Conservation (phyloP, 2,329 filamentous ascomycete species). For the Aspergillus hiratsukae region DNA sequence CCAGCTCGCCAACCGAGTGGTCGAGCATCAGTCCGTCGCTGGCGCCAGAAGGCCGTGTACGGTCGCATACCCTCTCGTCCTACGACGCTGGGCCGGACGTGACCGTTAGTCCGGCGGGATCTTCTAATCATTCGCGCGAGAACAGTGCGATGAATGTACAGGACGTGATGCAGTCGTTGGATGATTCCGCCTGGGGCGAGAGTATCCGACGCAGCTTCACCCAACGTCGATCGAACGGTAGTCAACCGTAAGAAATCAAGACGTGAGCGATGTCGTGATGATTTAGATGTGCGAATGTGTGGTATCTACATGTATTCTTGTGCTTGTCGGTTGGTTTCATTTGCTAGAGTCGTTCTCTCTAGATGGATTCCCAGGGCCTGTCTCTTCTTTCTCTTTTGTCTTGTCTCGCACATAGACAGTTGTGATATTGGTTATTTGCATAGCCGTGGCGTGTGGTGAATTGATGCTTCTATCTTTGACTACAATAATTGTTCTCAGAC, state of each 20-base stretch:
- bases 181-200: conserved; percentile 88
- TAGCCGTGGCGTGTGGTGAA: neutral
- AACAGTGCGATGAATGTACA: conserved; percentile 68
- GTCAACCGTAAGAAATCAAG: conserved; percentile 10
- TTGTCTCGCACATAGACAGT: neutral
- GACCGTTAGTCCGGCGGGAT: conserved; percentile 10
- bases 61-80: conserved; percentile 23
- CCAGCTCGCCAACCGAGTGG: conserved; percentile 40
- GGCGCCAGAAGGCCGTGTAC: conserved; percentile 25
- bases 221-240: conserved; percentile 45
- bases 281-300: conserved; percentile 9
- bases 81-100: conserved; percentile 23
- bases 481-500: neutral
- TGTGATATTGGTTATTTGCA: neutral
- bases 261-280: conserved; percentile 13
- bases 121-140: conserved; percentile 51
- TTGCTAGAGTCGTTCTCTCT: neutral
- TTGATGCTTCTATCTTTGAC: neutral
- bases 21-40: conserved; percentile 51
- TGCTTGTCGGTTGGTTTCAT: neutral
- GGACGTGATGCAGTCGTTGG: conserved; percentile 77
- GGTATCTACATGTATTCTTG: neutral
- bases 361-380: neutral
- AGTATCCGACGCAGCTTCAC: conserved; percentile 88
- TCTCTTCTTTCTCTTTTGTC: neutral